Evolutionary conservation across 768 basidiomycete genomes (phyloP).

Genomic region (Tricholoma terreum): DNA sequence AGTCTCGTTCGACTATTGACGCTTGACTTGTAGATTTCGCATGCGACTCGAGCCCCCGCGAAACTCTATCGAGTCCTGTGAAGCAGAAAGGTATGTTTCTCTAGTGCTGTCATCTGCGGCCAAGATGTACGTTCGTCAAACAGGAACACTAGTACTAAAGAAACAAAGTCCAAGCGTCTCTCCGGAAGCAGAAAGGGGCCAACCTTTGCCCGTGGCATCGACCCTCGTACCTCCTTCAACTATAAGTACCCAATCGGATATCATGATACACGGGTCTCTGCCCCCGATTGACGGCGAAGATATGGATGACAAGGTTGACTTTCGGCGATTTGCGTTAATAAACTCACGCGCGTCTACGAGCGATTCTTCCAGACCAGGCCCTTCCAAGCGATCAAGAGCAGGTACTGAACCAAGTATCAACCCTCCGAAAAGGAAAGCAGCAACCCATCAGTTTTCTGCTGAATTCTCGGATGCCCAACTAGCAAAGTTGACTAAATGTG

Average conservation of each 20-base stretch:
- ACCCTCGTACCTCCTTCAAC: neutral
- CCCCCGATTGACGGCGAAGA: slow-evolving; percentile 25
- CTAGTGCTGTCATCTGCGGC: too few species aligned
- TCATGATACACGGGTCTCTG: neutral
- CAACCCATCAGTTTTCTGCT: slow-evolving; percentile 18
- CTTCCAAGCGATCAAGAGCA: slow-evolving; percentile 7
- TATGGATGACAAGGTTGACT: slow-evolving; percentile 18
- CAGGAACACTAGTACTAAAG: neutral
- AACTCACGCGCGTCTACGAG: neutral
- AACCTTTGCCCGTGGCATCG: neutral
- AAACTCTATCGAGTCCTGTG: neutral
- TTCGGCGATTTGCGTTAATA: slow-evolving; percentile 42
- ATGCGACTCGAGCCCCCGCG: neutral
- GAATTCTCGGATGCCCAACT: slow-evolving; percentile 49
- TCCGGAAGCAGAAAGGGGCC: neutral
- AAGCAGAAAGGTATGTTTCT: neutral
- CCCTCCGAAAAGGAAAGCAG: slow-evolving; percentile 11
- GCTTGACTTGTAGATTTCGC: neutral
- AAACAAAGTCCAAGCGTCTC: neutral
- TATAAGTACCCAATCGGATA: neutral
- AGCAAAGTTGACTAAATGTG: slow-evolving; percentile 49
- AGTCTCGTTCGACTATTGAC: neutral
- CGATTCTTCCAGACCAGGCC: slow-evolving; percentile 2
- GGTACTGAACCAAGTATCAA: slow-evolving; percentile 10
- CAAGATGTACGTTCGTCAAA: neutral